A percentile compares a stretch with the other conserved stretches of the same genome.
Evolutionary conservation across 768 basidiomycete species (phyloP).

Genomic region (Neoboletus magnificus): DNA sequence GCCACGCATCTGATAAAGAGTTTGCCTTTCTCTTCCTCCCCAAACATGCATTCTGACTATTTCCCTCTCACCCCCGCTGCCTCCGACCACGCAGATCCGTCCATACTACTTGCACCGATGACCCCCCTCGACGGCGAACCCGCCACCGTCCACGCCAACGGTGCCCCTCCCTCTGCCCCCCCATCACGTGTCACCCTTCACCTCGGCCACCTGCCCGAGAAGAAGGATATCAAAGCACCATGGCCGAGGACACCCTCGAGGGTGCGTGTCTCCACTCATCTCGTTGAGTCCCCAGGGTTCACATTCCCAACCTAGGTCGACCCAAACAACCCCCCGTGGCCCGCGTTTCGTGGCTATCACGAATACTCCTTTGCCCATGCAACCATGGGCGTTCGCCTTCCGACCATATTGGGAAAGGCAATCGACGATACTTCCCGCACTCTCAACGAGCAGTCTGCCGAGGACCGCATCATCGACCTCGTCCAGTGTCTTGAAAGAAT

Average conservation of each 20-base stretch:
- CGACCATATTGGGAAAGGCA: constrained; percentile 93
- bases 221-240: constrained; percentile 66
- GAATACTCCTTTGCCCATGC: constrained; percentile 86
- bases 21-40: neutral
- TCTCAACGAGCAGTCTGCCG: constrained; percentile 79
- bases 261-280: constrained; percentile 33
- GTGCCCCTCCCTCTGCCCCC: constrained; percentile 24
- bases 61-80: constrained; percentile 30
- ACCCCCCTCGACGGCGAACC: neutral
- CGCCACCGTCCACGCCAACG: neutral
- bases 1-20: constrained; percentile 8
- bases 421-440: constrained; percentile 90
- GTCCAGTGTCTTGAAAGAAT: constrained; percentile 84
- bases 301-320: constrained; percentile 49
- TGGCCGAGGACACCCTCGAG: constrained; percentile 76
- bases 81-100: constrained; percentile 15
- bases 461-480: constrained; percentile 83
- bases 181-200: constrained; percentile 67
- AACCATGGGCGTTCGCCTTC: constrained; percentile 94
- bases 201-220: constrained; percentile 70
- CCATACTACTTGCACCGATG: constrained; percentile 2
- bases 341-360: constrained; percentile 77
- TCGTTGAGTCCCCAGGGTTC: neutral
- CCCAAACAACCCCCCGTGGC: constrained; percentile 82
- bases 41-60: constrained; percentile 18